Base-by-base conservation (phyloP, 2,329 filamentous ascomycete species). In the Hypocrella siamensis region DNA sequence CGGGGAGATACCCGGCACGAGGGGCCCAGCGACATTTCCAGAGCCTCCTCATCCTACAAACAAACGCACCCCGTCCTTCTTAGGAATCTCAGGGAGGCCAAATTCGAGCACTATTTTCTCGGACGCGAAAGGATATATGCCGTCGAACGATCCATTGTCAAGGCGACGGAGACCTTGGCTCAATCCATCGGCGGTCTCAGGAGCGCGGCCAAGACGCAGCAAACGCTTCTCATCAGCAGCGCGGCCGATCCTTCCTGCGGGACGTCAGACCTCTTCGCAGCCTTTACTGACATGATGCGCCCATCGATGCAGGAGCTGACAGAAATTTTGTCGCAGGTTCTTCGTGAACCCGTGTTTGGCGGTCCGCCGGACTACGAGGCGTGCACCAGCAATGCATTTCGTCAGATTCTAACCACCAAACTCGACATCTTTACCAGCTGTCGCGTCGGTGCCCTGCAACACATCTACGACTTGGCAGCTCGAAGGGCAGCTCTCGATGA, bases 251-350 rank as follows among this genome's bases (percentile, higher is more conserved):
- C 22, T 11, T 30, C 21, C 8, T 29, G 26, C 22, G 24, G 70
- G 2, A 71, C 83, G 1, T 69, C 76, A 2, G 81, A 36, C 38
- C 84, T 93, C 41, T 93, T 93, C 45, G 74, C 81, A 12, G 64
- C 82, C 4, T 94, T 93, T 51, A 90, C 93, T 33, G 61, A 66
- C n/a, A 72, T 85, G 42, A 61, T 93, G 17, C 84, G 83, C 0
- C 85, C 84, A 3, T 84, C 84, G 1, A 92, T 93, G 76, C 86
- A 90, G 52, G 90, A 83, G 0, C 59, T 94, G 12, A 81, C 83
- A 2, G 84, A 79, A 43, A 93, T 84, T 0, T 57, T 93, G 27
- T 80, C 81, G 19, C 75, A 84, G 44, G 80, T 92, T 10, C 69
- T 94, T 6, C 74, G 79, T 31, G 82, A 92, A 38, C 66, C 88